Conservation (phyloP, 2,329 filamentous ascomycete genomes). For the Shiraia bambusicola region DNA sequence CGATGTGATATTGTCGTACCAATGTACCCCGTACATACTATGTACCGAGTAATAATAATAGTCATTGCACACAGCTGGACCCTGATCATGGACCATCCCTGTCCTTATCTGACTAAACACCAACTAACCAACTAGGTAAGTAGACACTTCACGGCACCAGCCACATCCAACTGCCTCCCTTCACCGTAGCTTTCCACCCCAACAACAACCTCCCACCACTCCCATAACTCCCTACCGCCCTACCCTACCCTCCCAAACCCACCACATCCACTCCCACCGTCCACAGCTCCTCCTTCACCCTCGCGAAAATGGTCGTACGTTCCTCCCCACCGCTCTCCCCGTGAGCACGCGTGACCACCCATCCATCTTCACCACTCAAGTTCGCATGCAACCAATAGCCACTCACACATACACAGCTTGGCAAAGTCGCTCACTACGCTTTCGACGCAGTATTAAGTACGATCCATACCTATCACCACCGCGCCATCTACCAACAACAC, state of each 20-base stretch:
- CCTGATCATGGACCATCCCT: constrained; percentile 17
- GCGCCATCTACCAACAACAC: not conserved
- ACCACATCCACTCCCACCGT: constrained; percentile 10
- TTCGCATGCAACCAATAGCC: constrained; percentile 19
- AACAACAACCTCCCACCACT: constrained; percentile 10
- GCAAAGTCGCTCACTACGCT: constrained; percentile 89
- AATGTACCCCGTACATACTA: too few species aligned
- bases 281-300: constrained; percentile 2
- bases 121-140: too few species aligned
- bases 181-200: constrained; percentile 20
- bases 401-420: constrained; percentile 77
- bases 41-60: too few species aligned
- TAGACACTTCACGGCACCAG: constrained; percentile 22
- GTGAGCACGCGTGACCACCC: constrained; percentile 12
- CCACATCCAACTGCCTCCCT: constrained; percentile 21
- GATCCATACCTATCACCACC: constrained; percentile 42
- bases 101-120: too few species aligned
- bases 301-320: constrained; percentile 42
- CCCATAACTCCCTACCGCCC: constrained; percentile 7
- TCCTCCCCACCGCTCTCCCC: constrained; percentile 12
- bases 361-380: constrained; percentile 2
- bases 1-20: too few species aligned
- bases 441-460: constrained; percentile 91
- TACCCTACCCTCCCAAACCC: not conserved
- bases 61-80: not conserved